Conservation (phyloP, 495 filamentous ascomycete species). For the Lasiosphaeriaceae sp. region DNA sequence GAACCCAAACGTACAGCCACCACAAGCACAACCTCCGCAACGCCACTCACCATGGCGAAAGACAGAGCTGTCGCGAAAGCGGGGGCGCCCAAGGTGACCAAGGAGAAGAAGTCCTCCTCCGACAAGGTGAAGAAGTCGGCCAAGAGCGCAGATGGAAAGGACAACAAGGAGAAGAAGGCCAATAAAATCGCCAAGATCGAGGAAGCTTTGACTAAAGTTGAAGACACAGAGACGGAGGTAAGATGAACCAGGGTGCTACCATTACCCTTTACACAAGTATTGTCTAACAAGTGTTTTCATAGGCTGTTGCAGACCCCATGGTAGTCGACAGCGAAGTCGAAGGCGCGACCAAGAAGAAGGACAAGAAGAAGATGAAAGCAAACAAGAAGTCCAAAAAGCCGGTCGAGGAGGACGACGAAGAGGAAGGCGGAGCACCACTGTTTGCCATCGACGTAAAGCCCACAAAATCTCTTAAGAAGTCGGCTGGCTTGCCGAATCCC, state of each 20-base stretch:
- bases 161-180: conserved; percentile 9
- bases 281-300: not conserved
- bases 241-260: not conserved
- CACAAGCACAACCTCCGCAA: not conserved
- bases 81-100: not conserved
- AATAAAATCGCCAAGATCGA: conserved; percentile 1
- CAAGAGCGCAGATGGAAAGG: not conserved
- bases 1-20: too few relatives aligned
- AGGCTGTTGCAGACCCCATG: conserved; percentile 5
- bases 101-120: conserved; percentile 3
- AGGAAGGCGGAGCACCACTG: not conserved
- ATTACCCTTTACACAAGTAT: not conserved
- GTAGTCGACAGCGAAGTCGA: conserved; percentile 2
- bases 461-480: not conserved
- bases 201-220: not conserved
- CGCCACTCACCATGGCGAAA: conserved; percentile 10
- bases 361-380: conserved; percentile 1
- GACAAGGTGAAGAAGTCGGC: conserved; percentile 11
- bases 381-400: not conserved
- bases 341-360: not conserved
- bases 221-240: conserved; percentile 2
- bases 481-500: not conserved
- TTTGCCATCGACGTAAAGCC: conserved; percentile 3
- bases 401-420: not conserved
- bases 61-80: conserved; percentile 1